phyloP scores from a whole-genome alignment of 1,284 basidiomycete species.

The Moesziomyces aphidis region DNA sequence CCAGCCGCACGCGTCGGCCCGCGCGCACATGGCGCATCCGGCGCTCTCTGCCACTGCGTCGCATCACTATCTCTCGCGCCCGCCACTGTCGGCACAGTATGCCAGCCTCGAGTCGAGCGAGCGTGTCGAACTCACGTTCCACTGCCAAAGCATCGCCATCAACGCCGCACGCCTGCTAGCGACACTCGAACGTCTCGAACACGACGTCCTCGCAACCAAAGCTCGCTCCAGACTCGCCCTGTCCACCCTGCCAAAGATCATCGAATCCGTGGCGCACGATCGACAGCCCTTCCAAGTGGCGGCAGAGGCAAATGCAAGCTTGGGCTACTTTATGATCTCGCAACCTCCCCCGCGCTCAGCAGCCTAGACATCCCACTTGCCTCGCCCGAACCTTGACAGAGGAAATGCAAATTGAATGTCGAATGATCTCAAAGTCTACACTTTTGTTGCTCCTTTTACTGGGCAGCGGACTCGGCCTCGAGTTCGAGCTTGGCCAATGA shows the following conservation, averaged over 20 bases:
- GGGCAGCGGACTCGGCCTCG: constrained; percentile 9
- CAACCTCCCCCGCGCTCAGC: constrained; percentile 10
- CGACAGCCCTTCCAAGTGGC: background rate
- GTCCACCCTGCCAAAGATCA: constrained; percentile 16
- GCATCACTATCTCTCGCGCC: constrained; percentile 45
- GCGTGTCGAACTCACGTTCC: constrained; percentile 51
- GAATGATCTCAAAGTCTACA: no score
- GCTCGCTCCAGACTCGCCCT: constrained; percentile 11
- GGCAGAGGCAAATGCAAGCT: background rate
- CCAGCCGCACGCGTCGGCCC: constrained; percentile 46
- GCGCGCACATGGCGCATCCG: constrained; percentile 30
- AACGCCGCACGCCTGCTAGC: constrained; percentile 45
- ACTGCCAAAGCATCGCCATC: constrained; percentile 42
- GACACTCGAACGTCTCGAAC: constrained; percentile 44
- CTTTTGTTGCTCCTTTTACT: background rate
- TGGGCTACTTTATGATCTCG: constrained; percentile 21
- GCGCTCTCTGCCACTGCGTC: constrained; percentile 37
- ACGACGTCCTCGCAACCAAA: constrained; percentile 37
- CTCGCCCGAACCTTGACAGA: background rate
- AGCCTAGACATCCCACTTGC: background rate
- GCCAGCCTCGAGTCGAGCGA: constrained; percentile 20
- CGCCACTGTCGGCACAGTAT: constrained; percentile 33
- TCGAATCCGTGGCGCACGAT: constrained; percentile 2
- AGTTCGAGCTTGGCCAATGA: constrained; percentile 37
- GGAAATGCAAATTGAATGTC: no score